Base-by-base conservation (phyloP, 805 yeast species). In the Lipomyces oligophaga region DNA sequence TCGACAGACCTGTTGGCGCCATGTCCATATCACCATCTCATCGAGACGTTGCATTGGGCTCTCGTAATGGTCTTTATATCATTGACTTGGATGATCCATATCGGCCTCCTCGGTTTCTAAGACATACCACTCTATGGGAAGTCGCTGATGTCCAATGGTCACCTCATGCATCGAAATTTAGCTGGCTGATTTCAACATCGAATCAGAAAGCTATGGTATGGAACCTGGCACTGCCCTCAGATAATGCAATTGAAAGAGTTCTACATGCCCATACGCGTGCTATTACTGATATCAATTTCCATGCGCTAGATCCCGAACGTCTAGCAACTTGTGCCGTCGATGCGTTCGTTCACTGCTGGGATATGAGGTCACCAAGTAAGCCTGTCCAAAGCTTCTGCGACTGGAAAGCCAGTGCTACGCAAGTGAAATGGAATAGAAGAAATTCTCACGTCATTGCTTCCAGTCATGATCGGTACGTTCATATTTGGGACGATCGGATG, bases 81-180 rank as follows among this genome's bases (percentile, higher is more conserved):
- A 81, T 90, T n/a, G 97, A 93, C 66, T 67, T 93, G 34, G 96
- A 90, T 60, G 96, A 93, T 63, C 98, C 97, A 0, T 90, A 86
- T 66, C 79, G 90, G 0, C 88, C 95, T 0, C 98, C 98, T 0
- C 71, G 98, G 48, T 87, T 94, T 89, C 75, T 93, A 13, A 94
- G 81, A 45, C 96, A 93, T 61, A 74, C 80, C 28, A 90, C 97
- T 0, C 80, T 95, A 0, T 93, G 97, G 97, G 97, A 93, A 64
- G 98, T 93, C 2, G 96, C 98, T 0, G 97, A 90, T 63, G 97
- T 90, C 1, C 97, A 93, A 65, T 93, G 98, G 97, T 85, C 94
- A 2, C 96, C 97, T 0, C 97, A 93, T 62, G 72, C 76, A 4
- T 74, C 81, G 1, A 85, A 85, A 55, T 90, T 95, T 1, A 73